A percentile compares a stretch with the other conserved stretches of the same genome.
These are phyloP conservation scores for Lathyrus oleraceus DNA, from an alignment of 306 rosid species.

Conservation along the genomic window DNA sequence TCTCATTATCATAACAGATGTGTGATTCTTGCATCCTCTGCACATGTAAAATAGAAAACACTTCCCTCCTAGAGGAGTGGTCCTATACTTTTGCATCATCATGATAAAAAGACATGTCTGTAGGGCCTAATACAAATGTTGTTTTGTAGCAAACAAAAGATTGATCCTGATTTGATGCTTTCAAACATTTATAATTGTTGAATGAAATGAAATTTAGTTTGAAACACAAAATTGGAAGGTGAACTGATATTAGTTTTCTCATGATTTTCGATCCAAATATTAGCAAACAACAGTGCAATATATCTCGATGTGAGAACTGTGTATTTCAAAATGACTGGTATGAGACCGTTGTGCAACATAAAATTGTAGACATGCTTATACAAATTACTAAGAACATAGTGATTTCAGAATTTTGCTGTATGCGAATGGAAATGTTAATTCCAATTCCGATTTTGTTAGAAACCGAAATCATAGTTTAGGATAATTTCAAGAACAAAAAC, in stretches of 20 bases:
- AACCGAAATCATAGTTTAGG: not conserved
- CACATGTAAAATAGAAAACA: not conserved
- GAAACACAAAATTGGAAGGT: not conserved
- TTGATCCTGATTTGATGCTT: not conserved
- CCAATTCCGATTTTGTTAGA: not conserved
- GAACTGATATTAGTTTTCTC: not conserved
- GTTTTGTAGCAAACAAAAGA: no score
- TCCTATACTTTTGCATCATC: not conserved
- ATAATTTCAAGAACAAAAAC: not conserved
- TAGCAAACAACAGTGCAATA: not conserved
- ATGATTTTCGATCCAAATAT: not conserved
- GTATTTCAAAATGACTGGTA: not conserved
- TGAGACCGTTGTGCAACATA: not conserved
- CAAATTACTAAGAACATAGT: not conserved
- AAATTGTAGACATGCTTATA: not conserved
- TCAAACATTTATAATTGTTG: not conserved
- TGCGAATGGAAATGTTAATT: conserved; percentile 16
- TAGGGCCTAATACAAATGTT: no score
- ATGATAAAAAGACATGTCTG: not conserved
- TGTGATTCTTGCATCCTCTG: no score
- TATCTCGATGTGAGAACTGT: not conserved
- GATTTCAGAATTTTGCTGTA: conserved; percentile 5
- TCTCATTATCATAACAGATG: no score
- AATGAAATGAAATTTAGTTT: not conserved
- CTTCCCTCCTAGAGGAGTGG: not conserved